Evolutionary conservation across 345 rosid genomes (phyloP).

Genomic region (Corymbia maculata): DNA sequence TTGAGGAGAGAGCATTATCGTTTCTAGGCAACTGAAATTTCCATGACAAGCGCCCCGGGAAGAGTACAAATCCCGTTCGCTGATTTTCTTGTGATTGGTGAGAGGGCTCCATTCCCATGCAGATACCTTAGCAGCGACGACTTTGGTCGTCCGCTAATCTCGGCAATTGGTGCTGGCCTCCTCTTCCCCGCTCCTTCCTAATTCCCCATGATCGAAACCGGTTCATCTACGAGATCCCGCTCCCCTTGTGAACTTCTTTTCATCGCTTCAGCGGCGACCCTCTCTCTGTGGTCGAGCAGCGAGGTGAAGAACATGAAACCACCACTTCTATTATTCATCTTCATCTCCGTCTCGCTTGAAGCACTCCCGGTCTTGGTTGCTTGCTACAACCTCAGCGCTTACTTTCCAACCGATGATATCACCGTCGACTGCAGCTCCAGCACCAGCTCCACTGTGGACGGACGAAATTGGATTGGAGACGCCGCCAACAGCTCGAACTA

Average conservation of each 20-base stretch:
- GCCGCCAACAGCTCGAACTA: background rate
- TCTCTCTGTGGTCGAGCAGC: background rate
- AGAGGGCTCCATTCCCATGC: background rate
- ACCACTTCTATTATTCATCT: background rate
- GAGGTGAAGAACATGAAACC: background rate
- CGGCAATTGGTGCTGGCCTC: background rate
- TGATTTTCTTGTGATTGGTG: no score
- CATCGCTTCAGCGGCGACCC: background rate
- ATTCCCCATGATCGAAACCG: background rate
- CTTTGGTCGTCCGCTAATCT: background rate
- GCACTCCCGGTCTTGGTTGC: background rate
- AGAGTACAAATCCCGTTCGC: no score
- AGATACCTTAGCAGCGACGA: background rate
- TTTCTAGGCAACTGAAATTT: no score
- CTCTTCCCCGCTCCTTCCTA: background rate
- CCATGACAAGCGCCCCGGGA: no score
- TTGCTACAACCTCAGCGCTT: background rate
- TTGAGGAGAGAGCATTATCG: no score
- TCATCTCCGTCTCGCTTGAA: background rate
- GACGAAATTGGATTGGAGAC: constrained; percentile 12
- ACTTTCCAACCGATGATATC: background rate
- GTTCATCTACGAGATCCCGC: background rate
- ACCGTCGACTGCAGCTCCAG: background rate
- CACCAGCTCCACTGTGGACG: background rate
- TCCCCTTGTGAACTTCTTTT: background rate